Evolutionary conservation across 2,329 filamentous ascomycete species (phyloP).

Genomic region (Sclerotinia subarctica): DNA sequence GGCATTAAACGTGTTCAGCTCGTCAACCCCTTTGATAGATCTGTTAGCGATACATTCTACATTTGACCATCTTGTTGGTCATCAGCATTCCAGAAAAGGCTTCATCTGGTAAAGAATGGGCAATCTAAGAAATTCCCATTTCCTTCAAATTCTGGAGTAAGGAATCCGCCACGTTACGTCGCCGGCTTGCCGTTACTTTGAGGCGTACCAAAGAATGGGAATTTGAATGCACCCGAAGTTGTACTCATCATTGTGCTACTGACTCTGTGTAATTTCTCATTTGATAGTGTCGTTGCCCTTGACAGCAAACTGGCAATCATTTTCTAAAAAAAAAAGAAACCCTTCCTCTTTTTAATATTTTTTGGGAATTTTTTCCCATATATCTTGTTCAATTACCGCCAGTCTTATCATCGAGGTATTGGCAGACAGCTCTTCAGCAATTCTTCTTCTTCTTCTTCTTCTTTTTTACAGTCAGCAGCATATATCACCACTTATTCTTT

Average conservation of each 20-base stretch:
- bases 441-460: conserved; percentile 24
- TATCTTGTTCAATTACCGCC: conserved; percentile 15
- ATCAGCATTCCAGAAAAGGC: conserved; percentile 29
- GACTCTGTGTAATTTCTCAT: conserved; percentile 35
- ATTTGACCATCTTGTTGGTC: neutral
- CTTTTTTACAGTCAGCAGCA: conserved; percentile 10
- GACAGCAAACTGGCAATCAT: conserved; percentile 27
- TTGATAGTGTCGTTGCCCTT: conserved; percentile 32
- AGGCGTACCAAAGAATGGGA: conserved; percentile 32
- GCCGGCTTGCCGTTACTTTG: conserved; percentile 27
- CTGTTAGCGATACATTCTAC: neutral
- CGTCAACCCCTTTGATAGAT: neutral
- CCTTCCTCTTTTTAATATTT: neutral
- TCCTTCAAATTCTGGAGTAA: conserved; percentile 28
- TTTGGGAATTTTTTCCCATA: neutral
- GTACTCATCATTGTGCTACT: conserved; percentile 30
- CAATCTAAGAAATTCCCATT: conserved; percentile 17
- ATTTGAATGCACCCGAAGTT: conserved; percentile 24
- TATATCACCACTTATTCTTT: conserved; percentile 3
- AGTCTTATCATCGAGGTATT: conserved; percentile 2
- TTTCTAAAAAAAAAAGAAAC: conserved; percentile 1
- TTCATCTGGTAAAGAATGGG: conserved; percentile 11
- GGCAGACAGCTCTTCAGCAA: conserved; percentile 23
- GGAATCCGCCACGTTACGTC: conserved; percentile 29
- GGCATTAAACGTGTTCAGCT: conserved; percentile 17